Evolutionary conservation across 2,329 filamentous ascomycete genomes (phyloP).

Genomic region (Trichoderma harzianum): DNA sequence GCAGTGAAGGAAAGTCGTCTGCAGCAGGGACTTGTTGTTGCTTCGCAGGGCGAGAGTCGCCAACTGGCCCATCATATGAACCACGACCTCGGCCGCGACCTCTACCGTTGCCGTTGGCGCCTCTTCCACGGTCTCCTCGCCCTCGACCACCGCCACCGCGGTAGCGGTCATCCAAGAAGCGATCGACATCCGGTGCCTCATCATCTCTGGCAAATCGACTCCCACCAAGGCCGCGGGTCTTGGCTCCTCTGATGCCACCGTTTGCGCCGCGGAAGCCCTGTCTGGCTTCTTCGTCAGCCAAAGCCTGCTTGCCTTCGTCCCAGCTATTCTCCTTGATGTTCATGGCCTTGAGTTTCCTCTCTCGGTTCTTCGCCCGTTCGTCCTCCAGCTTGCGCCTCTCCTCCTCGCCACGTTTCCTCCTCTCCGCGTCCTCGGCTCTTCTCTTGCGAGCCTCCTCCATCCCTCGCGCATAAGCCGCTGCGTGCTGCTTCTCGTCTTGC

Average conservation of each 20-base stretch:
- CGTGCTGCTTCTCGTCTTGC: constrained; percentile 55
- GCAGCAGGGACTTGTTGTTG: constrained; percentile 28
- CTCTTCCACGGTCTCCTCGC: constrained; percentile 31
- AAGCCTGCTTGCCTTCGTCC: constrained; percentile 56
- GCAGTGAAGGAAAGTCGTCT: constrained; percentile 38
- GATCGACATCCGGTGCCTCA: constrained; percentile 35
- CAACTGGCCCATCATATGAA: constrained; percentile 25
- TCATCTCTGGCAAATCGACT: constrained; percentile 42
- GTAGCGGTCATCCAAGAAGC: constrained; percentile 36
- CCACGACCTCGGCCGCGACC: constrained; percentile 35
- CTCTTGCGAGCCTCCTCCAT: constrained; percentile 54
- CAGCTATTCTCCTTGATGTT: constrained; percentile 52
- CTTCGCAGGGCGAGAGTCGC: constrained; percentile 20
- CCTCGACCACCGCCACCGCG: constrained; percentile 31
- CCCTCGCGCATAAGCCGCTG: constrained; percentile 50
- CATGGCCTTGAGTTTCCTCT: constrained; percentile 59
- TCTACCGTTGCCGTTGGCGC: constrained; percentile 34
- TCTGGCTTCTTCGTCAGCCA: constrained; percentile 40
- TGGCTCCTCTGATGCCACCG: constrained; percentile 39
- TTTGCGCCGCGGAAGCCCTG: constrained; percentile 43
- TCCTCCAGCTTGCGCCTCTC: constrained; percentile 52
- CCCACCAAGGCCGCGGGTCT: constrained; percentile 34
- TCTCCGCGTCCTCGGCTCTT: constrained; percentile 51
- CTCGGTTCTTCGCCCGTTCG: constrained; percentile 57
- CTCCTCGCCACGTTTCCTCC: constrained; percentile 49